A percentile compares a stretch with the other conserved stretches of the same genome.
Evolutionary conservation across 805 yeast genomes (phyloP).

Genomic region (Kuraishia cidri): DNA sequence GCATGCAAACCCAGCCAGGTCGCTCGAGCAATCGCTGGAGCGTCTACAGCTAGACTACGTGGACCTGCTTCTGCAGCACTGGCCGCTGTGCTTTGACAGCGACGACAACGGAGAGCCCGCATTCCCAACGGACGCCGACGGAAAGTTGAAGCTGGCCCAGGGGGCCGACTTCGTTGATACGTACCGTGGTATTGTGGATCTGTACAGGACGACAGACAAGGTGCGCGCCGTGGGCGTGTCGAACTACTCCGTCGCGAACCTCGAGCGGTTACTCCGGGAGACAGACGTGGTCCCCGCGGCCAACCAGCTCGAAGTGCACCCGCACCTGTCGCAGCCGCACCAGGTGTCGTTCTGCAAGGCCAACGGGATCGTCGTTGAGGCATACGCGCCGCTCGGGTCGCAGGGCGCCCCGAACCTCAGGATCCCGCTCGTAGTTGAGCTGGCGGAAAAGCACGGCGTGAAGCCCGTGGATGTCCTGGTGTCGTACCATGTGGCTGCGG

Average conservation of each 20-base stretch:
- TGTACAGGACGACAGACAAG: constrained; percentile 46
- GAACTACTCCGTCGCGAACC: constrained; percentile 31
- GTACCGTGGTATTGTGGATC: constrained; percentile 62
- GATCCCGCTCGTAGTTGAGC: constrained; percentile 33
- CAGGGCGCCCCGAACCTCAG: constrained; percentile 56
- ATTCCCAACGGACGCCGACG: constrained; percentile 26
- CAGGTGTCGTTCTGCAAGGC: constrained; percentile 26
- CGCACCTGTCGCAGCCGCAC: constrained; percentile 28
- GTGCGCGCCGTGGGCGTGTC: constrained; percentile 58
- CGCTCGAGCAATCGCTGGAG: constrained; percentile 29
- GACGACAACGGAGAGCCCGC: constrained; percentile 28
- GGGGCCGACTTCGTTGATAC: constrained; percentile 79
- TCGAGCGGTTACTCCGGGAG: constrained; percentile 29
- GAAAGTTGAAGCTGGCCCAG: constrained; percentile 56
- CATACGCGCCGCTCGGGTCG: constrained; percentile 60
- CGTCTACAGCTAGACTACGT: constrained; percentile 35
- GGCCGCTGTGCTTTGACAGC: constrained; percentile 36
- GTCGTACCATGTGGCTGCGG: constrained; percentile 57
- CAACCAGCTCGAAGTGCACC: constrained; percentile 47
- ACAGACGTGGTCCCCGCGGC: constrained; percentile 42
- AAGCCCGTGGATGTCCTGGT: constrained; percentile 47
- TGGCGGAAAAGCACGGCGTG: constrained; percentile 50
- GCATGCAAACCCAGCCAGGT: constrained; percentile 28
- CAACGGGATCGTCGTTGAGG: constrained; percentile 32
- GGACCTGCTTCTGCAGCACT: constrained; percentile 36